Conservation (phyloP, 495 filamentous ascomycete species). For the Aspergillus olivimuriae region DNA sequence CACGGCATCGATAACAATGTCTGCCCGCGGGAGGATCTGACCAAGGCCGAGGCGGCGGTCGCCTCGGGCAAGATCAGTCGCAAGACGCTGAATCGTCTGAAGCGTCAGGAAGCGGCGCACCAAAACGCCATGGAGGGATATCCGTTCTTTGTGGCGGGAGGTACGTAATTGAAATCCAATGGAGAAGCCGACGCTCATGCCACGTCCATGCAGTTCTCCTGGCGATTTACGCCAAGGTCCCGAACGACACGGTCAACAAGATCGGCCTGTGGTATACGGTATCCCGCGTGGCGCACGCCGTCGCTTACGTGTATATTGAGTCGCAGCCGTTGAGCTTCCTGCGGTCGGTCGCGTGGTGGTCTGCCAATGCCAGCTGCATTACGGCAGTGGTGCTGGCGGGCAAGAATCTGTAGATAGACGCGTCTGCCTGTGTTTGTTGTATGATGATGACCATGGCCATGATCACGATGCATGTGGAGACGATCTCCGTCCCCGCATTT, state of each 20-base stretch:
- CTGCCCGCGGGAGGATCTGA: slow-evolving; percentile 38
- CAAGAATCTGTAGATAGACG: slow-evolving; percentile 25
- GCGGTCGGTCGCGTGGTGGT: slow-evolving; percentile 41
- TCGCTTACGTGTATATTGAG: slow-evolving; percentile 37
- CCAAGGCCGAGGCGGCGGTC: slow-evolving; percentile 40
- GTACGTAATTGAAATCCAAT: slow-evolving; percentile 15
- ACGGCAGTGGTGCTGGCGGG: slow-evolving; percentile 23
- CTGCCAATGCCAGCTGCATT: slow-evolving; percentile 38
- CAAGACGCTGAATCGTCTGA: slow-evolving; percentile 35
- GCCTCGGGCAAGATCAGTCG: slow-evolving; percentile 43
- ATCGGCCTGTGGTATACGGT: slow-evolving; percentile 40
- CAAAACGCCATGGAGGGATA: slow-evolving; percentile 45
- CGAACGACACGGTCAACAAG: slow-evolving; percentile 31
- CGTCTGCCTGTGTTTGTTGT: no score
- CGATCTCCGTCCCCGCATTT: no score
- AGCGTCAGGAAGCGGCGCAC: slow-evolving; percentile 41
- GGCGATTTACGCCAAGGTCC: slow-evolving; percentile 28
- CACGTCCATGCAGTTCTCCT: slow-evolving; percentile 27
- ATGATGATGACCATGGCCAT: no score
- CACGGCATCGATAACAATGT: slow-evolving; percentile 45
- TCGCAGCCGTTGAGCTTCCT: slow-evolving; percentile 26
- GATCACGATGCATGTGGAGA: no score
- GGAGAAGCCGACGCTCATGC: no score
- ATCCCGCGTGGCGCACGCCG: slow-evolving; percentile 31
- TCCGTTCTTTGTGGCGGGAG: slow-evolving; percentile 36